Base-by-base conservation (phyloP, 1,284 basidiomycete species). In the Paramarasmius palmivorus region DNA sequence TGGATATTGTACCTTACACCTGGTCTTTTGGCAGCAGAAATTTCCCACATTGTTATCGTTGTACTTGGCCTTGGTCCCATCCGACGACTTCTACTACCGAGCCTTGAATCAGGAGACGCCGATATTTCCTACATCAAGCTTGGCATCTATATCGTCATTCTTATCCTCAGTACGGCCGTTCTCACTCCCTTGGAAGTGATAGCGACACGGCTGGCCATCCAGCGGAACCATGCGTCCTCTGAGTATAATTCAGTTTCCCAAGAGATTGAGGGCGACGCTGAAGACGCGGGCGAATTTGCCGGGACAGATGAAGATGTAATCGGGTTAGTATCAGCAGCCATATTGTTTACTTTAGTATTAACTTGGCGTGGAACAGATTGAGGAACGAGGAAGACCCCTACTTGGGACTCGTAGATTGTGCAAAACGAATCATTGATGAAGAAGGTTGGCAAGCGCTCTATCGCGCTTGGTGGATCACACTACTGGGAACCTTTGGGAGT, bases 381-480 rank as follows among this genome's bases (percentile, higher is more conserved):
- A 82, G 93, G 58, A 86, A 83, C 52, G 93, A 93, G 64, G 85
- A 82, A 40, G 92, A 95, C 62, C 92, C 93, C n/a, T 96, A 96
- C 65, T 67, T 80, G 36, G 89, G 93, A 5, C 69, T 94, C 41
- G 65, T 84, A 12, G 91, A 95, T 65, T 93, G 90, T 58, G 84
- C 77, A 15, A 87, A 88, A 68, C 81, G 86, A 62, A 91, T 95
- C 38, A 68, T 89, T n/a, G 79, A 89, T 48, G 93, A 95, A 69
- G 93, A 95, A 68, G 93, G 93, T 1, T 82, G 81, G 74, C 69
- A 70, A 57, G 81, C 90, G 4, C 70, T 95, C 56, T 94, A 91
- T 67, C 83, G 93, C 41, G 93, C 88, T 4, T 95, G 92, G 91
- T 94, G 90, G 90, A 71, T 92, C 59, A 93, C 92, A 1, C 73